Evolutionary conservation across 305 asterid species (phyloP), one percentile per base, ranked within the genome.

Genomic region (Withania somnifera): DNA sequence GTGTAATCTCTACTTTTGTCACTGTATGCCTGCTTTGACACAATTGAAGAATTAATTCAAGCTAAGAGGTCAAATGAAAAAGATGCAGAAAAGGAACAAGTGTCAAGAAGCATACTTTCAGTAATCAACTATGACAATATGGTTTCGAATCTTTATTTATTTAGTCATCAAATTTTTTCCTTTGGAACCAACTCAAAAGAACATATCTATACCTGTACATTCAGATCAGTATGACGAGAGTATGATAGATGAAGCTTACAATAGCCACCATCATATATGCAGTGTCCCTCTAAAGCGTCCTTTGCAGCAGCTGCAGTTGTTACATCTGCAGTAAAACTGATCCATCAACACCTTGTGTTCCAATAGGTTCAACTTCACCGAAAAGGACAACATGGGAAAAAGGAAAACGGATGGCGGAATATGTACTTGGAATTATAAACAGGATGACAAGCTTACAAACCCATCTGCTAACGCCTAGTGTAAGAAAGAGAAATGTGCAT

Each of bases 171-270:
- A n/a, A 45, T 38, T 38, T 34, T 57, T 56, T 36, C 79, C 79
- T 73, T 73, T 51, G 60, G 77, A 26, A 81, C 75, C 57, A 89
- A 84, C 83, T 84, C 53, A 81, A 85, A 87, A 84, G 86, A 90
- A 82, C 83, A 89, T 83, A 85, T 86, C 40, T 84, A 90, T 94
- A 91, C 98, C 96, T 94, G 93, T 61, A 91, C 89, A 89, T 86
- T 92, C 95, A 94, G 97, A 92, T 94, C 98, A 90, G 97, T 90
- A 90, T 94, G 97, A 91, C 93, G 95, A 92, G 98, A 94, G 94
- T 87, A 92, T 90, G 97, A 90, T 90, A 92, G 91, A 90, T 94
- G 98, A 92, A 92, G 95, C 97, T 92, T 94, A 94, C 98, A 94
- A 88, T 92, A 94, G 97, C 97, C 98, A 87, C 97, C 98, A 81